phyloP scores from a whole-genome alignment of 768 basidiomycete genomes.

The Suillus hirtellus region DNA sequence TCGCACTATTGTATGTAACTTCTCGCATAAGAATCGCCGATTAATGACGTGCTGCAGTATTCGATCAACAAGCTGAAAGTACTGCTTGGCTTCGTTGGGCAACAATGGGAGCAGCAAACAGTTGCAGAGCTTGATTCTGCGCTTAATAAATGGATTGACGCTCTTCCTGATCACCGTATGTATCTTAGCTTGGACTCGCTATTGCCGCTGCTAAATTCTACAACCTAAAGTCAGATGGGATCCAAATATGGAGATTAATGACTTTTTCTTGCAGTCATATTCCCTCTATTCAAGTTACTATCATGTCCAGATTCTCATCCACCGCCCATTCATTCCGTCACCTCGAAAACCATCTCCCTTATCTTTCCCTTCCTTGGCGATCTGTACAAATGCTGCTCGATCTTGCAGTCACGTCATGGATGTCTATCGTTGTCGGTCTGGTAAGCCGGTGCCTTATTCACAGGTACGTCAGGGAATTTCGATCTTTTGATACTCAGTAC shows the following conservation, averaged over 20 bases:
- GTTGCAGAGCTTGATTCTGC: slow-evolving; percentile 75
- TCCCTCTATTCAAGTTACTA: slow-evolving; percentile 55
- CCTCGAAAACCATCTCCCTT: slow-evolving; percentile 49
- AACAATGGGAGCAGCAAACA: slow-evolving; percentile 61
- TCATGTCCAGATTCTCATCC: slow-evolving; percentile 65
- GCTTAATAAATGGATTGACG: slow-evolving; percentile 77
- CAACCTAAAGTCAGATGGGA: slow-evolving; percentile 43
- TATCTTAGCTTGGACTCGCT: slow-evolving; percentile 13
- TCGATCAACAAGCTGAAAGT: slow-evolving; percentile 66
- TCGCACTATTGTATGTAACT: slow-evolving; percentile 54
- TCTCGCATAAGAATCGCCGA: not conserved
- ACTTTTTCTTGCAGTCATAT: slow-evolving; percentile 52
- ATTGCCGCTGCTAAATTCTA: not conserved
- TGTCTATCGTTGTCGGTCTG: slow-evolving; percentile 42
- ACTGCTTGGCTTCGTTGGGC: slow-evolving; percentile 48
- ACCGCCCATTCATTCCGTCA: slow-evolving; percentile 77
- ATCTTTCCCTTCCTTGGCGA: slow-evolving; percentile 67
- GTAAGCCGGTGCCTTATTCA: slow-evolving; percentile 25
- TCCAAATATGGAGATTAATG: slow-evolving; percentile 38
- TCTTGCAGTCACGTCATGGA: slow-evolving; percentile 75
- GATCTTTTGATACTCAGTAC: not conserved
- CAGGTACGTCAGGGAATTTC: slow-evolving; percentile 25
- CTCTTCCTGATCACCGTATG: slow-evolving; percentile 52
- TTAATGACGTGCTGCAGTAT: slow-evolving; percentile 46
- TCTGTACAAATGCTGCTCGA: slow-evolving; percentile 84